phyloP scores from a whole-genome alignment of 139 green algal genomes.

The Zygnema circumcarinatum region DNA sequence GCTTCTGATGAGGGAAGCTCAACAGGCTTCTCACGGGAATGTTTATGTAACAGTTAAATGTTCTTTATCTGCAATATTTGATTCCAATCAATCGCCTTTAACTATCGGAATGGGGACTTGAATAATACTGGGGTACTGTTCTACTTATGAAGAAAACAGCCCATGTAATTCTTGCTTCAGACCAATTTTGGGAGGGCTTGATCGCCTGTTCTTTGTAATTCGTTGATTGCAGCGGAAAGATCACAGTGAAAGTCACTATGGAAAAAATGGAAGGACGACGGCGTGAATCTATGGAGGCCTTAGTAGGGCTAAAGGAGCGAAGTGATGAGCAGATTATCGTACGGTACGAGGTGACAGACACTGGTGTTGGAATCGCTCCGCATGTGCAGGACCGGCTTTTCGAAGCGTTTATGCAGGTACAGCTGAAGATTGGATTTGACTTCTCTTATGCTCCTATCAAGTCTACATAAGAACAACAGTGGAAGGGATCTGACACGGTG shows the following conservation, averaged over 20 bases:
- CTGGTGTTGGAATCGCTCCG: constrained; percentile 26
- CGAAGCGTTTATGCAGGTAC: constrained; percentile 48
- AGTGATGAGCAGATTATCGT: constrained; percentile 10
- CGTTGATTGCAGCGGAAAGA: background rate
- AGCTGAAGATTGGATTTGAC: background rate
- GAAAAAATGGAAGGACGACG: background rate
- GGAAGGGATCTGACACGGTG: background rate
- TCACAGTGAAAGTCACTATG: constrained; percentile 12
- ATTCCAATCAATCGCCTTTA: too few relatives aligned
- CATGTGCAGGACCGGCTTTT: constrained; percentile 22
- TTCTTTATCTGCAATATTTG: too few relatives aligned
- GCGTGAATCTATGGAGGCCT: background rate
- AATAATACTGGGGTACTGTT: too few relatives aligned
- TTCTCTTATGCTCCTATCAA: too few relatives aligned
- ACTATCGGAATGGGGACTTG: too few relatives aligned
- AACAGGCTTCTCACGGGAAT: too few relatives aligned
- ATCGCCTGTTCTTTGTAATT: too few relatives aligned
- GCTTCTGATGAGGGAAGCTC: too few relatives aligned
- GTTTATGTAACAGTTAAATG: too few relatives aligned
- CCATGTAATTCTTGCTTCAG: too few relatives aligned
- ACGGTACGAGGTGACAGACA: constrained; percentile 23
- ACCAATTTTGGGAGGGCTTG: too few relatives aligned
- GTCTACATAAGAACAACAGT: background rate
- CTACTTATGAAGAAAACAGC: too few relatives aligned
- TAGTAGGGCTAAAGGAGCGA: background rate